phyloP scores from a whole-genome alignment of 2,329 filamentous ascomycete species.

The Calycina herbarum region DNA sequence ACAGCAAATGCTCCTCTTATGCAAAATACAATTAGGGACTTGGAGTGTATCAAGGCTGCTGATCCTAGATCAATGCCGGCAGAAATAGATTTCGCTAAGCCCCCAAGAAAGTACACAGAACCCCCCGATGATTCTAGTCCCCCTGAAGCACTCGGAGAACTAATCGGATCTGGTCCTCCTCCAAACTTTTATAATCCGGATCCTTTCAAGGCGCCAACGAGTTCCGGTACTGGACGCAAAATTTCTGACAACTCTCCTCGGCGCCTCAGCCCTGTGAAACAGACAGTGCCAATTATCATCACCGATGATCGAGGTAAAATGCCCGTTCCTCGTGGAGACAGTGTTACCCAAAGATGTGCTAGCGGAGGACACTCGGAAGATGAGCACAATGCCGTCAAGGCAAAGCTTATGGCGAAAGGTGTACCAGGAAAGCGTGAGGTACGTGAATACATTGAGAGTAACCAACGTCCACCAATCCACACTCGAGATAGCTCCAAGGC shows the following conservation, averaged over 20 bases:
- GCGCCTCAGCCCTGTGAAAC: slow-evolving; percentile 19
- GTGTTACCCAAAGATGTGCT: slow-evolving; percentile 14
- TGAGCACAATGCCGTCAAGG: slow-evolving; percentile 22
- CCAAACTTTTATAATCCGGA: slow-evolving; percentile 17
- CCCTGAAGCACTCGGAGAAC: slow-evolving; percentile 12
- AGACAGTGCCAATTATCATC: slow-evolving; percentile 4
- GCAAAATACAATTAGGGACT: slow-evolving; percentile 11
- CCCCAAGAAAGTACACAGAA: not conserved
- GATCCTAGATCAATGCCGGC: slow-evolving; percentile 24
- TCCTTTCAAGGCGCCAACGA: slow-evolving; percentile 8
- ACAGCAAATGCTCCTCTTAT: slow-evolving; percentile 5
- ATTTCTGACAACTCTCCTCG: slow-evolving; percentile 23
- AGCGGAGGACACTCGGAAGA: slow-evolving; percentile 23
- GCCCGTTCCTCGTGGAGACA: slow-evolving; percentile 23
- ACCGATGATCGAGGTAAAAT: slow-evolving; percentile 7
- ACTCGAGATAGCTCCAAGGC: slow-evolving; percentile 27
- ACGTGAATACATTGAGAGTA: slow-evolving; percentile 28
- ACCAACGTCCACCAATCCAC: slow-evolving; percentile 25
- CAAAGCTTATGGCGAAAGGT: slow-evolving; percentile 23
- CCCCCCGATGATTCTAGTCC: slow-evolving; percentile 5
- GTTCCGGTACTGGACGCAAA: slow-evolving; percentile 11
- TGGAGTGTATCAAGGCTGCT: slow-evolving; percentile 18
- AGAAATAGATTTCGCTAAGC: slow-evolving; percentile 18
- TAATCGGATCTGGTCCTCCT: not conserved
- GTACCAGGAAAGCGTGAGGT: slow-evolving; percentile 30